Evolutionary conservation across 257 asterid genomes (phyloP).

Genomic region (Paraleonurus japonicus): DNA sequence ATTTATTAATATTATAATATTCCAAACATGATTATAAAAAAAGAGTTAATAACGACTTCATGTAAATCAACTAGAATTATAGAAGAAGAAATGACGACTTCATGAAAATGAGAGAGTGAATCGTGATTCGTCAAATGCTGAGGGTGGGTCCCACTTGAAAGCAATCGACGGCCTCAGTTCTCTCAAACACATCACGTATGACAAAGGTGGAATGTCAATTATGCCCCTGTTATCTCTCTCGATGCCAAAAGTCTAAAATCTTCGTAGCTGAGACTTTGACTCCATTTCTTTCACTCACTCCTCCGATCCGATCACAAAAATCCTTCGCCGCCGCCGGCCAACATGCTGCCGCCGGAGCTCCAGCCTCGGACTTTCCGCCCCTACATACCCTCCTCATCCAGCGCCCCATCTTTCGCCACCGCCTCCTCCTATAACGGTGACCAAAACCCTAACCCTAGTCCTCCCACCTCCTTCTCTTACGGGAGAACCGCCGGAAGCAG

Average conservation of each 20-base stretch:
- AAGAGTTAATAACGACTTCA: too few species aligned
- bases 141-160: conserved; percentile 12
- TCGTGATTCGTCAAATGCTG: neutral
- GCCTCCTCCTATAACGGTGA: conserved; percentile 48
- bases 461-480: conserved; percentile 43
- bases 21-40: too few species aligned
- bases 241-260: conserved; percentile 21
- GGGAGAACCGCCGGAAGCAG: conserved; percentile 24
- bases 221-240: neutral
- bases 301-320: conserved; percentile 43
- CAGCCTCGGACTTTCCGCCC: conserved; percentile 90
- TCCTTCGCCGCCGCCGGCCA: conserved; percentile 42
- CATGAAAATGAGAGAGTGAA: neutral
- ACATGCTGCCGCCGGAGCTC: conserved; percentile 94
- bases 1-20: too few species aligned
- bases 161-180: conserved; percentile 26
- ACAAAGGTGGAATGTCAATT: conserved; percentile 7
- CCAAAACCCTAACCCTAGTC: conserved; percentile 67
- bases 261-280: conserved; percentile 41
- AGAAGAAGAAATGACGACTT: neutral
- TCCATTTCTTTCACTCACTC: conserved; percentile 26
- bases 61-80: too few species aligned
- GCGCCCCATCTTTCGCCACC: conserved; percentile 71
- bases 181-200: conserved; percentile 23
- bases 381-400: conserved; percentile 60